A percentile compares a stretch with the other conserved stretches of the same genome.
Evolutionary conservation across 805 yeast genomes (phyloP).

Genomic region (Vanderwaltozyma verrucispora): DNA sequence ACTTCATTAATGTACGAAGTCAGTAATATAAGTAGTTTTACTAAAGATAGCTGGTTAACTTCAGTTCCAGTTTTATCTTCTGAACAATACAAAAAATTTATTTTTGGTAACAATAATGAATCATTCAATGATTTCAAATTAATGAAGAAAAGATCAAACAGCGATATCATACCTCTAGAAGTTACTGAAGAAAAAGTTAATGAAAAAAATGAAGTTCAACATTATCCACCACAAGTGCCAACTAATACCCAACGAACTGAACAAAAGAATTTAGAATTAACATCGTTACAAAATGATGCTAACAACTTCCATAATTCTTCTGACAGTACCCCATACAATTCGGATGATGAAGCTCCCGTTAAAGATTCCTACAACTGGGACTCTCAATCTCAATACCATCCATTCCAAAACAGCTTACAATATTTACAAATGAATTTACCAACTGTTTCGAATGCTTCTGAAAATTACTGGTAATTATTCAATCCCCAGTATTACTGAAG

Average conservation of each 20-base stretch:
- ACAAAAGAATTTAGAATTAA: not conserved
- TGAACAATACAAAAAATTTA: conserved; percentile 1
- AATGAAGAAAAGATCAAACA: not conserved
- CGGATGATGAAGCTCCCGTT: not conserved
- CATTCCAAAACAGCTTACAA: conserved; percentile 5
- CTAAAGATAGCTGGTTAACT: conserved; percentile 18
- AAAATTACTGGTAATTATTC: conserved; percentile 2
- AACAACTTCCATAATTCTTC: not conserved
- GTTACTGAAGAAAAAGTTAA: not conserved
- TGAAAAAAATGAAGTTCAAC: not conserved
- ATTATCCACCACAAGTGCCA: conserved; percentile 3
- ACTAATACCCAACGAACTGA: too few species aligned
- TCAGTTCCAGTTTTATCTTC: conserved; percentile 11
- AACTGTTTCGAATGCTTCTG: conserved; percentile 14
- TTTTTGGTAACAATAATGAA: not conserved
- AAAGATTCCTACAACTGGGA: not conserved
- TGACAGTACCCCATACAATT: not conserved
- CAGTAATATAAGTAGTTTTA: conserved; percentile 16
- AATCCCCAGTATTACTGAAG: too few species aligned
- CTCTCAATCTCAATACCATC: conserved; percentile 2
- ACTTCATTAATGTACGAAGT: conserved; percentile 15
- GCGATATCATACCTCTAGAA: not conserved
- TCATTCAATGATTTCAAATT: too few species aligned
- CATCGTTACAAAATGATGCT: not conserved
- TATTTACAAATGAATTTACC: conserved; percentile 12